phyloP scores from a whole-genome alignment of 2,329 filamentous ascomycete species.

The Colletotrichum trifolii region DNA sequence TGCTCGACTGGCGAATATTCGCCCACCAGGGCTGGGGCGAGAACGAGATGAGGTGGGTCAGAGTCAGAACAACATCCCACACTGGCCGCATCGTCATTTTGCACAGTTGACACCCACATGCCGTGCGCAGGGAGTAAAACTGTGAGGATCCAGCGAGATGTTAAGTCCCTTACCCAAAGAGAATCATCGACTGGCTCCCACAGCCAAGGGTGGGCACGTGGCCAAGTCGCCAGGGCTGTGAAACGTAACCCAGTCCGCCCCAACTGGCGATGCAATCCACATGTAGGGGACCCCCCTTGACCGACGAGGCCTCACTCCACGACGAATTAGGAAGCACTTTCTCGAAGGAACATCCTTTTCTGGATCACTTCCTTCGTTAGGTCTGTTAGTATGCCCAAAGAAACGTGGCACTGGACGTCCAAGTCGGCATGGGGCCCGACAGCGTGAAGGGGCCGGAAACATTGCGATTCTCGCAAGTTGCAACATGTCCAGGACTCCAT shows the following conservation, averaged over 20 bases:
- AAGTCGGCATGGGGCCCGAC: too few species aligned
- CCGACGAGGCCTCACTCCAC: too few species aligned
- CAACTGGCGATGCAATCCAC: not conserved
- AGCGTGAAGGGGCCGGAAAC: too few species aligned
- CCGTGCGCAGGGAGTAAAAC: not conserved
- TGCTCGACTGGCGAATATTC: not conserved
- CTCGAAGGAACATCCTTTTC: too few species aligned
- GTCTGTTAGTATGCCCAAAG: too few species aligned
- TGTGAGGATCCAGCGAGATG: too few species aligned
- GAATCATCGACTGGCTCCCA: not conserved
- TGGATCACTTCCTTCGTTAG: too few species aligned
- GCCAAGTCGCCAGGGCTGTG: constrained; percentile 15
- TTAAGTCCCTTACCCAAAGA: too few species aligned
- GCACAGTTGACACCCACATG: constrained; percentile 8
- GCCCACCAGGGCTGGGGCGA: not conserved
- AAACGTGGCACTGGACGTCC: too few species aligned
- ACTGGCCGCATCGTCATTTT: constrained; percentile 5
- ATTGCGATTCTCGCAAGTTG: constrained; percentile 6
- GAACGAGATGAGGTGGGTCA: constrained; percentile 18
- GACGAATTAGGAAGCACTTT: too few species aligned
- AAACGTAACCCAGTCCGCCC: constrained; percentile 12
- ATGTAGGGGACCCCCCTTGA: too few species aligned
- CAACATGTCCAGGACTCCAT: not conserved
- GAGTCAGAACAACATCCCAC: constrained; percentile 1
- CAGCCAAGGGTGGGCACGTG: constrained; percentile 6